Percentiles rank a stretch among this genome's conserved stretches.
Conservation (phyloP, 2,329 filamentous ascomycete genomes). For the Trichoderma semiorbis region DNA sequence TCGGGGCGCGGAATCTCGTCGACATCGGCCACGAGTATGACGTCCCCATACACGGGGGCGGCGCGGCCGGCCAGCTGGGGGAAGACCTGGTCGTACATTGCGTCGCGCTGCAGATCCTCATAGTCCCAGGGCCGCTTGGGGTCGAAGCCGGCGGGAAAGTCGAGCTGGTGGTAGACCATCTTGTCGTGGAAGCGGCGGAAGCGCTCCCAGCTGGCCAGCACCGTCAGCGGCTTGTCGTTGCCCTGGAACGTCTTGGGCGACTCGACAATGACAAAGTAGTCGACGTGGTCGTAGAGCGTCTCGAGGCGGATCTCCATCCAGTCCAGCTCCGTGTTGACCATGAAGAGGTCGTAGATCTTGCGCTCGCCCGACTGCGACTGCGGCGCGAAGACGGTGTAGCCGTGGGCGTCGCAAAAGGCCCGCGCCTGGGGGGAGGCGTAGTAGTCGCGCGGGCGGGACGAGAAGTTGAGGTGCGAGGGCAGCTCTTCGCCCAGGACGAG, state of each 20-base stretch:
- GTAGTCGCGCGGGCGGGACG: constrained; percentile 22
- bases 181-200: constrained; percentile 55
- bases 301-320: constrained; percentile 63
- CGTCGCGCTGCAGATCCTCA: constrained; percentile 53
- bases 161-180: constrained; percentile 57
- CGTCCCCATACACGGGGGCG: constrained; percentile 47
- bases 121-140: constrained; percentile 44
- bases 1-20: constrained; percentile 57
- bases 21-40: constrained; percentile 57
- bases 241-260: constrained; percentile 56
- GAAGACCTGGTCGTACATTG: constrained; percentile 56
- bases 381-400: constrained; percentile 31
- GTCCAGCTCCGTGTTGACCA: constrained; percentile 62
- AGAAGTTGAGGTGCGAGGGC: constrained; percentile 26
- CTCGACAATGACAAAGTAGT: constrained; percentile 65
- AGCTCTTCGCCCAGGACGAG: constrained; percentile 21
- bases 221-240: constrained; percentile 50
- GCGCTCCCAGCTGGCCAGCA: constrained; percentile 49
- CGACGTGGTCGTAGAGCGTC: constrained; percentile 54
- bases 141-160: constrained; percentile 41
- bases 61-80: constrained; percentile 41
- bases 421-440: constrained; percentile 30
- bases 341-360: constrained; percentile 51
- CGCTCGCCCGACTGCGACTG: constrained; percentile 25
- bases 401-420: constrained; percentile 32